These are phyloP conservation scores for Scytalidium lignicola DNA, from an alignment of 2,329 filamentous ascomycete genomes.

Conservation along the genomic window DNA sequence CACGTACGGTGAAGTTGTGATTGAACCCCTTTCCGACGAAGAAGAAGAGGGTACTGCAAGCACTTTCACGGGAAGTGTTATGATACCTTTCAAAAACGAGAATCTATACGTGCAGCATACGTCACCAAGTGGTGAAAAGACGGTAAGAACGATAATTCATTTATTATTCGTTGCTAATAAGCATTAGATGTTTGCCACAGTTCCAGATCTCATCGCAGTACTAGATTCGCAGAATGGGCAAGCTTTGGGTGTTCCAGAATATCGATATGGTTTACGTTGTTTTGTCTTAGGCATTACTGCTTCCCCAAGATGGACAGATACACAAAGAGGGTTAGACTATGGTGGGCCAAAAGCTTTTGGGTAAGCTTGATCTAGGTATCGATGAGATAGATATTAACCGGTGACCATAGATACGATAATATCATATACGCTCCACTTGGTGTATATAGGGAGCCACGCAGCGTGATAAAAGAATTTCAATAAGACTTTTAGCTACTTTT, in stretches of 20 bases:
- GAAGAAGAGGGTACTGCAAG: no score
- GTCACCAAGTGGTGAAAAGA: no score
- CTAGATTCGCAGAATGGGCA: constrained; percentile 43
- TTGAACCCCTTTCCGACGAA: no score
- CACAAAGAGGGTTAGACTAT: constrained; percentile 40
- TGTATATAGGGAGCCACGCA: constrained; percentile 42
- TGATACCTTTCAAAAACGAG: constrained; percentile 69
- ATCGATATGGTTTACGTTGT: constrained; percentile 47
- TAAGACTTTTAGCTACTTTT: no score
- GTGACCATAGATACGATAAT: no score
- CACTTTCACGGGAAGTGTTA: constrained; percentile 39
- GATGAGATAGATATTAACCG: no score
- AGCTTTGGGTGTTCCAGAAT: constrained; percentile 48
- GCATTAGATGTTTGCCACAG: no score
- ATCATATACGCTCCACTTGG: constrained; percentile 44
- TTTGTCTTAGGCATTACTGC: constrained; percentile 49
- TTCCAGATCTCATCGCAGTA: constrained; percentile 47
- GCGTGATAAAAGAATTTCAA: constrained; percentile 53
- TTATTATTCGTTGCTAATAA: no score
- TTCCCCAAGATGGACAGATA: constrained; percentile 48
- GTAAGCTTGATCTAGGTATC: no score
- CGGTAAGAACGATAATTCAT: no score
- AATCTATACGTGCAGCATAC: constrained; percentile 63
- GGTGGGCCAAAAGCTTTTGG: constrained; percentile 46
- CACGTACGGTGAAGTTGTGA: constrained; percentile 52